phyloP scores from a whole-genome alignment of 2,329 filamentous ascomycete species.

The Colletotrichum cordylinicola region DNA sequence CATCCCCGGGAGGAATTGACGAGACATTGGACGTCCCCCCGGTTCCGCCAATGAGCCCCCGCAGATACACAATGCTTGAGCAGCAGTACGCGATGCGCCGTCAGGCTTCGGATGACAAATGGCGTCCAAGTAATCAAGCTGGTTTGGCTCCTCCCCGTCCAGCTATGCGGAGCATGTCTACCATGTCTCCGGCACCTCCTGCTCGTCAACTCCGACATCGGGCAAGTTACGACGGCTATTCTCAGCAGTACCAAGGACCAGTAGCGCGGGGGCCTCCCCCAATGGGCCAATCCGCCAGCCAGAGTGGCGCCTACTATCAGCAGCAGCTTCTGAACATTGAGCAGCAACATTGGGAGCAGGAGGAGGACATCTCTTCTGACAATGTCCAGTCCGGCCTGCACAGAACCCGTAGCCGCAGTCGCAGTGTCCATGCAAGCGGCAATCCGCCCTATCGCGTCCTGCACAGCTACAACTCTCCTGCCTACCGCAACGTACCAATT shows the following conservation, averaged over 20 bases:
- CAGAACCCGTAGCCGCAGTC: constrained; percentile 3
- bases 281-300: constrained; percentile 8
- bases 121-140: neutral
- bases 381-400: constrained; percentile 38
- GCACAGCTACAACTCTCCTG: constrained; percentile 65
- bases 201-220: constrained; percentile 34
- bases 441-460: constrained; percentile 55
- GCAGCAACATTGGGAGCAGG: constrained; percentile 31
- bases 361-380: constrained; percentile 23
- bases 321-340: constrained; percentile 15
- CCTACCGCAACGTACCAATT: constrained; percentile 60
- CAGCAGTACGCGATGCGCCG: constrained; percentile 12
- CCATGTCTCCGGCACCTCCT: neutral
- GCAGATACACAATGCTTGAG: neutral
- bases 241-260: constrained; percentile 24
- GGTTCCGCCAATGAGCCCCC: constrained; percentile 29
- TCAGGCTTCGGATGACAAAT: neutral
- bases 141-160: neutral
- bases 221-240: constrained; percentile 35
- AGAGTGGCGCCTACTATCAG: constrained; percentile 18
- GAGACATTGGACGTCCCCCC: constrained; percentile 23
- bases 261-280: constrained; percentile 4
- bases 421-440: constrained; percentile 16
- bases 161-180: neutral
- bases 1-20: constrained; percentile 20